Evolutionary conservation across 2,329 filamentous ascomycete species (phyloP), one percentile per base, ranked within the genome.

Genomic region (Fusarium poae): DNA sequence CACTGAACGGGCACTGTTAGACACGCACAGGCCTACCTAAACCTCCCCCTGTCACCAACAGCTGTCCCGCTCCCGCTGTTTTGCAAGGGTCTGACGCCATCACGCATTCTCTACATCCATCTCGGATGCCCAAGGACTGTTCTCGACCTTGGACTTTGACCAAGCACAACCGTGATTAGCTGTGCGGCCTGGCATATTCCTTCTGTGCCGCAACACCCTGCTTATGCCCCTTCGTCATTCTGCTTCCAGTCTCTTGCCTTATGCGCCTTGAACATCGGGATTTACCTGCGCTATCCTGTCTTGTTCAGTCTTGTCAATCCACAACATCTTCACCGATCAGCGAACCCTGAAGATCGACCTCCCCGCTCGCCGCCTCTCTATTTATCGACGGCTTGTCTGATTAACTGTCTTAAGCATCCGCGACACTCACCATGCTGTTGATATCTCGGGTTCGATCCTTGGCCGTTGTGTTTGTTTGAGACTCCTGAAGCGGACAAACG

Each of bases 21-120:
- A 30, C 27, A 39, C n/a, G 71, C 74, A 74, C 48, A 16, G 20
- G 45, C 32, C 32, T 34, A 34, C 7, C 35, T 37, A 58, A 74
- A 23, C 23, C 72, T n/a, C 44, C 49, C 44, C 37, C 39, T 48
- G 42, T 37, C 58, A 61, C 72, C 67, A 71, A 56, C 50, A 55
- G 34, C 15, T 66, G 48, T 51, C 48, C 55, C 48, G 53, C 37
- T 35, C 39, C 55, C 42, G 43, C 35, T 61, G 57, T 43, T 50
- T 61, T 40, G 29, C 64, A 61, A 57, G 59, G 69, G 65, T 74
- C 72, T 74, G 72, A 74, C 72, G 72, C 66, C 71, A 74, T 74
- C 63, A 67, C 65, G 63, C 69, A 74, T 71, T 58, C 48, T 61
- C 45, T 61, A 61, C 61, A 64, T 60, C 69, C 50, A 70, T 52